These are phyloP conservation scores for Leccinellum rugosiceps DNA, from an alignment of 768 basidiomycete genomes.

Conservation along the genomic window DNA sequence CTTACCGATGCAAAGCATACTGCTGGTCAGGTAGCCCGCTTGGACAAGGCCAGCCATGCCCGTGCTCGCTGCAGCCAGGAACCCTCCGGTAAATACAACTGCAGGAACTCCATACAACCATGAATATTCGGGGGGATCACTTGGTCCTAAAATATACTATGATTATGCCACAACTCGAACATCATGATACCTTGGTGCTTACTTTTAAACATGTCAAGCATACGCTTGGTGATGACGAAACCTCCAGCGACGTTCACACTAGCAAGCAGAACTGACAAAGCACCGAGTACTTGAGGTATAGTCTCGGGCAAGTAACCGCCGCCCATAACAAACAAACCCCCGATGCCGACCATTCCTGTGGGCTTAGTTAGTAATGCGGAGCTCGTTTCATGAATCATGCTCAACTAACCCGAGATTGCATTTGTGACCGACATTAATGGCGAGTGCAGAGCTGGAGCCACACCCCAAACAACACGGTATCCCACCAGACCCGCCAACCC, in stretches of 20 bases:
- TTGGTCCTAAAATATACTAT: conserved; percentile 49
- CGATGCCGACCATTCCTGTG: conserved; percentile 71
- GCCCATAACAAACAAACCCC: conserved; percentile 89
- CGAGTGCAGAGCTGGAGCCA: conserved; percentile 83
- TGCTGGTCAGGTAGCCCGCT: conserved; percentile 83
- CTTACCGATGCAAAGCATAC: conserved; percentile 80
- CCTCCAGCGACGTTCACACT: conserved; percentile 88
- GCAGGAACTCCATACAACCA: conserved; percentile 82
- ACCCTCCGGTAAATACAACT: conserved; percentile 78
- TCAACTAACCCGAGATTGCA: conserved; percentile 68
- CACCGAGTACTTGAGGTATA: conserved; percentile 74
- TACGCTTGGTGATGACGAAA: conserved; percentile 86
- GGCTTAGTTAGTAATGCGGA: not conserved
- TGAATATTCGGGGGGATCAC: conserved; percentile 85
- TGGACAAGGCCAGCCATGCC: conserved; percentile 86
- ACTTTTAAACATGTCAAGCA: conserved; percentile 94
- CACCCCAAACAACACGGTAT: conserved; percentile 88
- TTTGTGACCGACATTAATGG: conserved; percentile 91
- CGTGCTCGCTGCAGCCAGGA: conserved; percentile 76
- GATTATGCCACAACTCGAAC: conserved; percentile 1
- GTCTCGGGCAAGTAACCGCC: conserved; percentile 83
- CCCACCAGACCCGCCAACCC: conserved; percentile 84
- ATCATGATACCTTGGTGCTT: conserved; percentile 17
- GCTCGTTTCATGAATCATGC: conserved; percentile 5
- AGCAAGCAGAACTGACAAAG: conserved; percentile 80